Evolutionary conservation across 2,329 filamentous ascomycete genomes (phyloP).

Genomic region (Colletotrichum neosansevieriae): DNA sequence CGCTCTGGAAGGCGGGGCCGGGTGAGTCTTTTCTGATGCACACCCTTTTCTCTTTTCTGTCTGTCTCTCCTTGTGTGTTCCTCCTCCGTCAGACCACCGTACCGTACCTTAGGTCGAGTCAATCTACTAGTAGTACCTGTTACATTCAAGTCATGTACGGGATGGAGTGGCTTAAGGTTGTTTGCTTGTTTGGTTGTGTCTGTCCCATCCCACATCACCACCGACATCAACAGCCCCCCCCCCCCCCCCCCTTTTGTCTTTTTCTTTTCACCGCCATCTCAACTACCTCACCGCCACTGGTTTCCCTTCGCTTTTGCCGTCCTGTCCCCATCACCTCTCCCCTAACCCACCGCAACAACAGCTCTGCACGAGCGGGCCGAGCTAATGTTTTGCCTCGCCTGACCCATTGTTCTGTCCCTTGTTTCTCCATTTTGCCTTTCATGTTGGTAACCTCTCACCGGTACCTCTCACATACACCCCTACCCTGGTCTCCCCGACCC

Average conservation of each 20-base stretch:
- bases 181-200: background rate
- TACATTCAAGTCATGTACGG: constrained; percentile 11
- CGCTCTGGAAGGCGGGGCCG: constrained; percentile 55
- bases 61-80: background rate
- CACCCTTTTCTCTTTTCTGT: constrained; percentile 1
- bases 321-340: constrained; percentile 19
- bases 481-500: constrained; percentile 27
- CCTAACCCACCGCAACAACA: constrained; percentile 25
- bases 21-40: constrained; percentile 46
- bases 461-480: constrained; percentile 24
- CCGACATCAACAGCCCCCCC: constrained; percentile 2
- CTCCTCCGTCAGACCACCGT: background rate
- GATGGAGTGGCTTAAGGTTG: background rate
- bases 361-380: constrained; percentile 27
- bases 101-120: background rate
- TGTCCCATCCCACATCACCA: constrained; percentile 23
- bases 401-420: constrained; percentile 24
- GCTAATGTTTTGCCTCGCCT: constrained; percentile 40
- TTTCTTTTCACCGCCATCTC: constrained; percentile 30
- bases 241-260: background rate
- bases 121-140: constrained; percentile 17
- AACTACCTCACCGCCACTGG: constrained; percentile 25
- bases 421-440: constrained; percentile 21
- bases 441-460: constrained; percentile 31
- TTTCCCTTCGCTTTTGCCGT: constrained; percentile 13